Base-by-base conservation (phyloP, 2,329 filamentous ascomycete genomes). In the Penicillium sp. region DNA sequence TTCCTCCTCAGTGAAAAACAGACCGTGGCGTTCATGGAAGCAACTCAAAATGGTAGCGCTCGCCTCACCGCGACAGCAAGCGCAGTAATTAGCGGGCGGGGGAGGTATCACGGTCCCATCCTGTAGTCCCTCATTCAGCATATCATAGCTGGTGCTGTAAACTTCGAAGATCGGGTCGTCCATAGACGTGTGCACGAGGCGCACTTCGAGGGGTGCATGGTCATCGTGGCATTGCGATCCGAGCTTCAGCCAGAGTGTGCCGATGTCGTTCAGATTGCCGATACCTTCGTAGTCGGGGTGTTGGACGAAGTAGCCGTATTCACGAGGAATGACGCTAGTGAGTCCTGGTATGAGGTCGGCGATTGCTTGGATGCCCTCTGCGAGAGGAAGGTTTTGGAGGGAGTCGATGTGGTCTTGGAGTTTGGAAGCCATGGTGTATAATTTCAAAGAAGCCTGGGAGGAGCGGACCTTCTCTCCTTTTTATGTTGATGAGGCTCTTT, bases 61-160 rank as follows among this genome's bases (percentile, higher is more conserved):
- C 1, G 60, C 59, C 26, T 64, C 56, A 1, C 64, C 64, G 5
- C 38, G 37, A 31, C 64, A 67, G 36, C 63, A 66, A 1, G 60
- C 35, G 49, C 65, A 66, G 10, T 52, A 55, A 1, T 19, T n/a
- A 5, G 31, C 17, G 10, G 14, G 22, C 17, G 36, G 38, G 1
- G 57, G 56, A 7, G 43, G 28, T 3, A 16, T 41, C 5, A 64
- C 55, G 0, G 45, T 54, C 3, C 62, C 61, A n/a, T 60, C 46
- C 2, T 42, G 16, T 4, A 59, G 4, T 0, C 55, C 56, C 2
- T 51, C 33, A 0, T 17, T 5, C 3, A 60, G 41, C 10, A 44
- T n/a, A 0, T 37, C 31, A 7, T 59, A 28, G 26, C 43, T 56
- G 2, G 46, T n/a, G 1, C 26, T 14, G 31, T 66, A 67, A 19